These are phyloP conservation scores for Hymenoscyphus fructigenus DNA, from an alignment of 2,329 filamentous ascomycete genomes.

Conservation along the genomic window DNA sequence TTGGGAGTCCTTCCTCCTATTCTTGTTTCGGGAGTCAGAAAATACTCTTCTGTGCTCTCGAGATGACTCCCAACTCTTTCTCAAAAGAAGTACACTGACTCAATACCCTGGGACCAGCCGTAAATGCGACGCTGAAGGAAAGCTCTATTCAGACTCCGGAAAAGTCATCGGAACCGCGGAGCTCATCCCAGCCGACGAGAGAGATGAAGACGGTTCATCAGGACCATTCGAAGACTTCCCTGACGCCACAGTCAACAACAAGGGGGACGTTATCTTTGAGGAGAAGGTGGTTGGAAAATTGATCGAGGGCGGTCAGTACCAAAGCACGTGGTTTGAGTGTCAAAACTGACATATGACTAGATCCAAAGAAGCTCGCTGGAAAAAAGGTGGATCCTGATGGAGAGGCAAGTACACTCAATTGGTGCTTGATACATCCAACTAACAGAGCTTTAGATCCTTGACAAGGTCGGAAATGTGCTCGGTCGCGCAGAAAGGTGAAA, in stretches of 20 bases:
- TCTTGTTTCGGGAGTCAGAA: no score
- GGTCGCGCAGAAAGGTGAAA: constrained; percentile 69
- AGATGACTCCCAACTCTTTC: no score
- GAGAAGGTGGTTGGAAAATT: constrained; percentile 59
- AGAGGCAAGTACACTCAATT: constrained; percentile 47
- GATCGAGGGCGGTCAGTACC: no score
- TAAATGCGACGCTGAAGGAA: constrained; percentile 64
- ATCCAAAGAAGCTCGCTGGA: constrained; percentile 61
- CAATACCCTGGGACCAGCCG: no score
- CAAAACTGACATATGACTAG: no score
- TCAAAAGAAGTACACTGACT: no score
- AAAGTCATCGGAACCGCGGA: constrained; percentile 67
- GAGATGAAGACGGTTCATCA: constrained; percentile 47
- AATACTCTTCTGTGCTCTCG: no score
- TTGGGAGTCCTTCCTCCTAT: no score
- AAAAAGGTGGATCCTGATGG: constrained; percentile 68
- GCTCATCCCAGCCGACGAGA: constrained; percentile 57
- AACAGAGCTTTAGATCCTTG: constrained; percentile 39
- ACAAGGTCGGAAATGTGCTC: constrained; percentile 65
- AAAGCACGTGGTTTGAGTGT: no score
- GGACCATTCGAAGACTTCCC: constrained; percentile 58
- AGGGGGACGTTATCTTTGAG: constrained; percentile 53
- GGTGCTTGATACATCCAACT: background rate
- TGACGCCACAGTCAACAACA: constrained; percentile 51
- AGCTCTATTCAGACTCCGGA: constrained; percentile 70